Conservation (phyloP, 140 eudicot species). For the Anethum foeniculum region DNA sequence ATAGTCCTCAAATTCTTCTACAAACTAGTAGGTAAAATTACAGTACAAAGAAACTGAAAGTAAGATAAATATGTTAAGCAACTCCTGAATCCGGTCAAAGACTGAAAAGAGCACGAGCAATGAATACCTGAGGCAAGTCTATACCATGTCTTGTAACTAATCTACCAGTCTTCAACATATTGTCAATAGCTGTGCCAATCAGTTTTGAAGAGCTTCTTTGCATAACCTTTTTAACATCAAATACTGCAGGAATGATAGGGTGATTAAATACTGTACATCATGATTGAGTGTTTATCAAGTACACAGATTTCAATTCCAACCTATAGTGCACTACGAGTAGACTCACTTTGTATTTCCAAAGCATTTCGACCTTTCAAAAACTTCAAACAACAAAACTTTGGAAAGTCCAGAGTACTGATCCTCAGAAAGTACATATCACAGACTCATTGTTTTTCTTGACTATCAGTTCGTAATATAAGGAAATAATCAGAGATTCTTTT, state of each 20-base stretch:
- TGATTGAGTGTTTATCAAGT: background rate
- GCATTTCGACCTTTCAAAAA: background rate
- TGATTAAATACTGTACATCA: background rate
- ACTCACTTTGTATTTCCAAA: background rate
- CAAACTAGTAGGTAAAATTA: background rate
- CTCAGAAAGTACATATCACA: background rate
- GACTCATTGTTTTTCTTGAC: background rate
- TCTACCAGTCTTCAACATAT: constrained; percentile 84
- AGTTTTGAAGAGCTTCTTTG: constrained; percentile 50
- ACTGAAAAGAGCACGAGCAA: background rate
- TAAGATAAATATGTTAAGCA: background rate
- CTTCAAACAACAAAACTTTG: background rate
- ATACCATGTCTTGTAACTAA: constrained; percentile 47
- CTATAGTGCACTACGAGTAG: background rate
- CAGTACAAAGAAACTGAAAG: background rate
- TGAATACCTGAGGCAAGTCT: constrained; percentile 80
- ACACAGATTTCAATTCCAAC: background rate
- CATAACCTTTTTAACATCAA: constrained; percentile 47
- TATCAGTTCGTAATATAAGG: background rate
- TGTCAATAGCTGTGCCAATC: constrained; percentile 65
- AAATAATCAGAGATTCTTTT: background rate
- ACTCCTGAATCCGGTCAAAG: background rate
- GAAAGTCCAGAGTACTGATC: background rate
- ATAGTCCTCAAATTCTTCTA: background rate
- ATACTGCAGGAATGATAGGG: constrained; percentile 30